A percentile compares a stretch with the other conserved stretches of the same genome.
Conservation (phyloP, 805 yeast species). For the Sugiyamaella americana region DNA sequence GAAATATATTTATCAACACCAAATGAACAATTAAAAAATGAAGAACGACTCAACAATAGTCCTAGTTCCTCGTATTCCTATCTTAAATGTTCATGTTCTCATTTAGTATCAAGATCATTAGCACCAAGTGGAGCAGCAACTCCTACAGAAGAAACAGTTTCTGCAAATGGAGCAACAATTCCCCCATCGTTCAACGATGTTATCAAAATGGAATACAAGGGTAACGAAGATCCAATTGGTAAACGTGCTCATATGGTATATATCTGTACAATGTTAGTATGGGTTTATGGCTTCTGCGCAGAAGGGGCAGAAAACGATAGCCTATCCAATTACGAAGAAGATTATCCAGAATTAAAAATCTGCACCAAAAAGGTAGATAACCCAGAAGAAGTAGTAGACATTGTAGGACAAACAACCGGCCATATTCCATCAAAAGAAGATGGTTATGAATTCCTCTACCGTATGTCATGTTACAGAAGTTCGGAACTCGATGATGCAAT, state of each 20-base stretch:
- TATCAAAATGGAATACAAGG: slow-evolving; percentile 18
- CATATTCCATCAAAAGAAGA: slow-evolving; percentile 34
- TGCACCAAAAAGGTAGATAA: slow-evolving; percentile 5
- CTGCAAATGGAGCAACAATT: slow-evolving; percentile 3
- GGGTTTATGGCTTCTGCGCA: slow-evolving; percentile 29
- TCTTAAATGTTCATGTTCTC: slow-evolving; percentile 16
- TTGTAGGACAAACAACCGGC: slow-evolving; percentile 10
- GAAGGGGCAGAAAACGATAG: slow-evolving; percentile 29
- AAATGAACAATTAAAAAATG: slow-evolving; percentile 37
- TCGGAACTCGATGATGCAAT: slow-evolving; percentile 34
- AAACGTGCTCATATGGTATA: slow-evolving; percentile 29
- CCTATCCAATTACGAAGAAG: slow-evolving; percentile 10
- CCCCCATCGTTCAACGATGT: slow-evolving; percentile 15
- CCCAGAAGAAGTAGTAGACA: slow-evolving; percentile 8
- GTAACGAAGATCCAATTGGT: slow-evolving; percentile 24
- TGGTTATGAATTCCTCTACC: slow-evolving; percentile 45
- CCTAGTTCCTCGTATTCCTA: slow-evolving; percentile 3
- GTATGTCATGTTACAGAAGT: slow-evolving; percentile 33
- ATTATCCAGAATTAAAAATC: slow-evolving; percentile 3
- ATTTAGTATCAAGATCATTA: slow-evolving; percentile 14
- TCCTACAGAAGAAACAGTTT: slow-evolving; percentile 14
- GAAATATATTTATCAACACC: slow-evolving; percentile 47
- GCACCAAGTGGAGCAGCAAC: slow-evolving; percentile 20
- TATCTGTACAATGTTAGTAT: slow-evolving; percentile 27
- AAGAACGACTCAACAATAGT: slow-evolving; percentile 11